These are phyloP conservation scores for Gossypium stocksii DNA, from an alignment of 345 rosid species.

Conservation along the genomic window DNA sequence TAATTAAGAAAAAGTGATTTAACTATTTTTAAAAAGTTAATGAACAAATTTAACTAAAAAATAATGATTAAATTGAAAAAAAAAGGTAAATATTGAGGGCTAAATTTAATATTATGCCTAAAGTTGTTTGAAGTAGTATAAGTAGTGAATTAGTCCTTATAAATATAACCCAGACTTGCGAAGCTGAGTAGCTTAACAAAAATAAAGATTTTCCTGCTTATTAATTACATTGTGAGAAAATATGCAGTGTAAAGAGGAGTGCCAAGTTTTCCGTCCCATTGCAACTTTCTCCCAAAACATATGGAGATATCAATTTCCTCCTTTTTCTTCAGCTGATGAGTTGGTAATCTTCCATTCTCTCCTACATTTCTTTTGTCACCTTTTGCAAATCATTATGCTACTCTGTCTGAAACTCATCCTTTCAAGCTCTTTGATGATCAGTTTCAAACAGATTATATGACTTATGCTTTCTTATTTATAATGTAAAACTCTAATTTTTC, in stretches of 20 bases:
- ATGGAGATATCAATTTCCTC: conserved; percentile 12
- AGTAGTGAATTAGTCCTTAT: not conserved
- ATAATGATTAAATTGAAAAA: no score
- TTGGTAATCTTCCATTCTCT: not conserved
- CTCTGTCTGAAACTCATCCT: no score
- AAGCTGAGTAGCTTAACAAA: not conserved
- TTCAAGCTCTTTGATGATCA: no score
- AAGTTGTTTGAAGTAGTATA: no score
- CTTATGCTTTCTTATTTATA: not conserved
- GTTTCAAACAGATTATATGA: no score
- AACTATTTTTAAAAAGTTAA: no score
- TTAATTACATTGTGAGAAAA: not conserved
- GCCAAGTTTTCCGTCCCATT: not conserved
- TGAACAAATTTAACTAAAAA: no score
- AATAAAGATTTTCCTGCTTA: not conserved
- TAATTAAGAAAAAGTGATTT: no score
- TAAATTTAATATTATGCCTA: no score
- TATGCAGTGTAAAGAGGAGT: not conserved
- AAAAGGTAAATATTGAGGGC: no score
- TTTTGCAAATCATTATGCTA: no score
- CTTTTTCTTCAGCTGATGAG: not conserved
- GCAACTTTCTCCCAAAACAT: not conserved
- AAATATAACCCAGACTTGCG: not conserved
- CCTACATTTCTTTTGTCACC: no score
- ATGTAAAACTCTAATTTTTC: not conserved